Base-by-base conservation (phyloP, 2,329 filamentous ascomycete genomes). In the Colletotrichum sansevieriae region DNA sequence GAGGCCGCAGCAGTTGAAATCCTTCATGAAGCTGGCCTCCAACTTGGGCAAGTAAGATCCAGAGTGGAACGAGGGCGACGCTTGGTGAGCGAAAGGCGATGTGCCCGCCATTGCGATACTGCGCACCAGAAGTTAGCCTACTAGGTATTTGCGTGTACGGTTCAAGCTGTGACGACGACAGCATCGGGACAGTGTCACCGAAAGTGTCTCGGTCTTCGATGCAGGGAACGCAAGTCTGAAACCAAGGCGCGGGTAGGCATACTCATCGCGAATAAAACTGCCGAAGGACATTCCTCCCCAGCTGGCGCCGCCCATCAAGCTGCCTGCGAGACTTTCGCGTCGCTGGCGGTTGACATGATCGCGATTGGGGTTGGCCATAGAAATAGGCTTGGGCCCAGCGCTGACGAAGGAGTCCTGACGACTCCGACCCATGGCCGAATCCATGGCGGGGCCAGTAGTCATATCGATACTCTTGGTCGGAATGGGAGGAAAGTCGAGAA, bases 261-360 rank as follows among this genome's bases (percentile, higher is more conserved):
- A 99, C 96, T 99, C 96, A 83, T 99, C 95, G 80, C 93, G 88
- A 80, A 99, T 96, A 85, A 97, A 98, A 77, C 95, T 98, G 71
- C 95, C 95, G 72, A 98, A 93, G 9, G 95, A 98, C 70, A 97
- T 90, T 72, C 95, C 95, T 77, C 95, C 95, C 95, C 95, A 99
- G 81, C 95, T 98, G 91, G 97, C 94, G 75, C 95, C 95, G 72
- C 90, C 92, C 82, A 90, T 89, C 66, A 91, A 79, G 76, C 89
- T 91, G 56, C 88, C 88, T 15, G 88, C 88, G 39, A 91, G 78
- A 65, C 85, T 88, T 77, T 91, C 89, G 73, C 89, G 84, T 71
- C 89, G 84, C 62, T 83, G 85, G 70, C 88, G 85, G 76, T 83
- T 84, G 73, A 85, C 83, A 74, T 83, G 80, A 73, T 89, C 87